Base-by-base conservation (phyloP, 1,284 basidiomycete genomes). In the Chalciporus piperatoides region DNA sequence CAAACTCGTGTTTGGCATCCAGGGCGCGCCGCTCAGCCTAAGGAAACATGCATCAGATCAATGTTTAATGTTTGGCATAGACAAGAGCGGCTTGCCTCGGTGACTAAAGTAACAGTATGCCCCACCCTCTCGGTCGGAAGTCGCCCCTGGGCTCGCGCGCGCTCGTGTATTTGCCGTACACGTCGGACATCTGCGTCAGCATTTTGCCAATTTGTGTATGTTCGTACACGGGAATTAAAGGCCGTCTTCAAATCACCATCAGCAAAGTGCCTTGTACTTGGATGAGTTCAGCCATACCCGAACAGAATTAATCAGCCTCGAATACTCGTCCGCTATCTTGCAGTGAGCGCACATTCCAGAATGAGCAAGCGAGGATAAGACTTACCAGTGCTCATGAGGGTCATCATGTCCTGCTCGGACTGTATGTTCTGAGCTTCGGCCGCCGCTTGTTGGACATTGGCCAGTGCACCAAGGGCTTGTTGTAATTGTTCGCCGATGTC, bases 291-390 rank as follows among this genome's bases (percentile, higher is more conserved):
- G 54, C 63, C 86, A 53, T 62, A 92, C 90, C 58, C 93, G 79
- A 44, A 97, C 93, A 51, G 89, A 92, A 53, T 84, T 86, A 52
- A 97, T 93, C 43, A 97, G 76, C 39, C 96, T 79, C 24, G 93
- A 84, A 66, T 98, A 98, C 69, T 97, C 95, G 63, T 98, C 93
- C 39, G 83, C 88, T 77, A 42, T 46, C 19, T 24, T 28, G 19
- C 21, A 10, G 68, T 59, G 52, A 51, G 44, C 19, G 42, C n/a
- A 47, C 33, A 15, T 51, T 33, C 24, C 49, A 51, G 21, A 46
- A 36, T 48, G 21, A 37, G 21, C 21, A 39, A 38, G 30, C 24
- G 7, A 41, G 9, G 17, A 46, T 17, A 10, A 53, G n/a, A 52
- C 12, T 40, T 54, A 84, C 84, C 84, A 49, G 86, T 90, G 36